These are phyloP conservation scores for Usnea hakonensis DNA, from an alignment of 495 filamentous ascomycete genomes.

Conservation along the genomic window DNA sequence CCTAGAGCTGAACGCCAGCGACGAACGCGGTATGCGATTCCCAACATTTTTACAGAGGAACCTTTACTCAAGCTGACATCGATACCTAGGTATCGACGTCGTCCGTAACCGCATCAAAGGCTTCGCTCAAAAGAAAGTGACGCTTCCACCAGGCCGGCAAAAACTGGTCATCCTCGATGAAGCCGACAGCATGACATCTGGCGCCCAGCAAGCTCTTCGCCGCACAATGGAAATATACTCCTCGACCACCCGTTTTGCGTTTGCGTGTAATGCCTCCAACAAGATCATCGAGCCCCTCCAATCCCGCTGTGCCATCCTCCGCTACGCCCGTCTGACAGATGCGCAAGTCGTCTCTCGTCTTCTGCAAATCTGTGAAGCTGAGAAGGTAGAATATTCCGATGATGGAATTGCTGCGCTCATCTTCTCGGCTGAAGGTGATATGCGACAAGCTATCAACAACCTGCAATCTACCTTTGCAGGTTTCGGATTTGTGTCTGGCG, in stretches of 20 bases:
- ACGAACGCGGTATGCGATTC: slow-evolving; percentile 72
- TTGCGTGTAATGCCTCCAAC: slow-evolving; percentile 97
- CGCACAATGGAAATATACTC: slow-evolving; percentile 99
- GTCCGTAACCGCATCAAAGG: slow-evolving; percentile 98
- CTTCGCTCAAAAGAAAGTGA: slow-evolving; percentile 99
- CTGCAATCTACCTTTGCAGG: slow-evolving; percentile 91
- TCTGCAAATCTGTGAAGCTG: slow-evolving; percentile 84
- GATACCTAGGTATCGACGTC: slow-evolving; percentile 69
- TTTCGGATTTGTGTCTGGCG: slow-evolving; percentile 92
- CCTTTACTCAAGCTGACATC: slow-evolving; percentile 22
- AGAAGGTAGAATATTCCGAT: slow-evolving; percentile 73
- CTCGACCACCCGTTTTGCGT: slow-evolving; percentile 91
- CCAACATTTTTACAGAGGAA: neutral
- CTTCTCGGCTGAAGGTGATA: slow-evolving; percentile 96
- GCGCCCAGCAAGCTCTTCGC: slow-evolving; percentile 90
- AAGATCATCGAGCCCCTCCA: slow-evolving; percentile 99
- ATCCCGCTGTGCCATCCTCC: slow-evolving; percentile 91
- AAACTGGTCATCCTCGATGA: slow-evolving; percentile 98
- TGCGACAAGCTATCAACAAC: slow-evolving; percentile 99
- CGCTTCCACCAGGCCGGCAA: slow-evolving; percentile 79
- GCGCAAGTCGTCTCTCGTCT: slow-evolving; percentile 83
- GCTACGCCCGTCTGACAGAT: slow-evolving; percentile 87
- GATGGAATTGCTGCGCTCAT: slow-evolving; percentile 93
- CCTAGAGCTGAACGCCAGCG: slow-evolving; percentile 89
- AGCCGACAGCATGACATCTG: slow-evolving; percentile 93